Base-by-base conservation (phyloP, 805 yeast species). In the Kodamaea lidongshanica region DNA sequence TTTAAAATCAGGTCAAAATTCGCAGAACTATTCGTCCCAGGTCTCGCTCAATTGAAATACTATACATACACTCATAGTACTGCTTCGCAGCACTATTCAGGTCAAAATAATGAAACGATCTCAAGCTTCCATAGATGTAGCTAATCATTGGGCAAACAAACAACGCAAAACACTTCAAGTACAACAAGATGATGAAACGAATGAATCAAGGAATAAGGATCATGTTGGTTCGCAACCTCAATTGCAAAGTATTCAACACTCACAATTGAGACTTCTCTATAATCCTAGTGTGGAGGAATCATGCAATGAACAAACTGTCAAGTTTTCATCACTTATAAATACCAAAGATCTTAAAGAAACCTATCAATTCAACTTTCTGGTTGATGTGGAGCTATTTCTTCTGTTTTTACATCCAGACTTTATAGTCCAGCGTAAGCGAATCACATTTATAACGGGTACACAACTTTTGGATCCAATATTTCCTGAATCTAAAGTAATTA, bases 291-390 rank as follows among this genome's bases (percentile, higher is more conserved):
- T 20, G 1, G 35, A 33, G 11, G 33, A 19, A 4, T 30, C 39
- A 4, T 43, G 42, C 3, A 56, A 56, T 28, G 33, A 35, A 12
- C 61, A 58, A 19, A 40, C 61, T 0, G 50, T 61, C 2, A 41
- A 34, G 25, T 38, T 61, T 6, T 24, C 39, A 6, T 44, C 48
- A n/a, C 42, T 61, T 7, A 32, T 62, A 6, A 62, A 67, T 4
- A 48, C 55, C 7, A 25, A 40, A 4, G 54, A 57, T 6, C 38
- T 74, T 12, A 26, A 26, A 6, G 54, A 52, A 27, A 55, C 71
- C 0, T 61, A 56, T 34, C 64, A 74, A 19, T 73, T 74, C 51
- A 72, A 73, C 39, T 74, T 58, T 41, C 67, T 56, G 25, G 63
- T 61, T 10, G 68, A 71, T 5, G 39, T 72, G 27, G 61, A 58